Evolutionary conservation across 1,284 basidiomycete species (phyloP).

Genomic region (Pterulicium gracile): DNA sequence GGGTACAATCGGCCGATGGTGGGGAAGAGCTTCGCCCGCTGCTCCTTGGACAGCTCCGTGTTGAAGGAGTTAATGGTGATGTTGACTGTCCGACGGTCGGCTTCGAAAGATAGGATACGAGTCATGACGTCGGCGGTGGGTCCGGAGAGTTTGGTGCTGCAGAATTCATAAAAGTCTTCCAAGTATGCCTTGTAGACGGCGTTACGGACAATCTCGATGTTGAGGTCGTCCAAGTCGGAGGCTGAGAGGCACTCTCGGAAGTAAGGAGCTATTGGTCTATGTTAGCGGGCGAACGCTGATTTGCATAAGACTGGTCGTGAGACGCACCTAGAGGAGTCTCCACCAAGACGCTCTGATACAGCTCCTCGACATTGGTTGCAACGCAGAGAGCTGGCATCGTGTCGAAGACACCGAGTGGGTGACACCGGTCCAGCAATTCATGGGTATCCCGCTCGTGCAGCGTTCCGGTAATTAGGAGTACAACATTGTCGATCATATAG

Average conservation of each 20-base stretch:
- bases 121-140: slow-evolving; percentile 89
- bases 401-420: slow-evolving; percentile 95
- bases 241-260: slow-evolving; percentile 95
- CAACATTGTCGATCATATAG: slow-evolving; percentile 99
- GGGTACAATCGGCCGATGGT: slow-evolving; percentile 90
- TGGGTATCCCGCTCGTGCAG: slow-evolving; percentile 97
- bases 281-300: slow-evolving; percentile 6
- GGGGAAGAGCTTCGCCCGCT: slow-evolving; percentile 93
- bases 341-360: slow-evolving; percentile 94
- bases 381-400: slow-evolving; percentile 99
- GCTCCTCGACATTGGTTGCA: slow-evolving; percentile 97
- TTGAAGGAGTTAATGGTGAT: slow-evolving; percentile 99
- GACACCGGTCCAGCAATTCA: slow-evolving; percentile 93
- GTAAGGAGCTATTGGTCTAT: slow-evolving; percentile 69
- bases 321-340: slow-evolving; percentile 89
- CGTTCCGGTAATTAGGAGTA: slow-evolving; percentile 95
- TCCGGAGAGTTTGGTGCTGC: slow-evolving; percentile 57
- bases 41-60: slow-evolving; percentile 91
- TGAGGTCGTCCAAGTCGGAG: slow-evolving; percentile 94
- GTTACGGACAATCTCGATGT: slow-evolving; percentile 99
- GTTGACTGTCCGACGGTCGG: slow-evolving; percentile 93
- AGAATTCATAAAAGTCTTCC: slow-evolving; percentile 92
- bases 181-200: slow-evolving; percentile 99
- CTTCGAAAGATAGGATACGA: slow-evolving; percentile 88
- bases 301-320: slow-evolving; percentile 2